A percentile compares a stretch with the other conserved stretches of the same genome.
Conservation (phyloP, 2,329 filamentous ascomycete genomes). For the Verticillium isaacii region DNA sequence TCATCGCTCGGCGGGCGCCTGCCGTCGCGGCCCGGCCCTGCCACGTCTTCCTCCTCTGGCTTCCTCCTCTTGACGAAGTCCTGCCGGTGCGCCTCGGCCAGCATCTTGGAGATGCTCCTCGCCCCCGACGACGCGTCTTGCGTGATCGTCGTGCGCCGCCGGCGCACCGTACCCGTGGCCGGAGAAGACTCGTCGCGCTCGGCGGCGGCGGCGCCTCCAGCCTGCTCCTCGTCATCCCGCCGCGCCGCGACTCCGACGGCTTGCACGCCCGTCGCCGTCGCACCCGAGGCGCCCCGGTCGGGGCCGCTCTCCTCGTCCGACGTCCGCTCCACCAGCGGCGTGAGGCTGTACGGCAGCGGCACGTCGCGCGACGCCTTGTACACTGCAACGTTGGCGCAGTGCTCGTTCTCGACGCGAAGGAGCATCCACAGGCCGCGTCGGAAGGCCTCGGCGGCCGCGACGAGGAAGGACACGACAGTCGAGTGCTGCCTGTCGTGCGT, state of each 20-base stretch:
- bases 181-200: too few species aligned
- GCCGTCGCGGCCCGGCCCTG: conserved; percentile 15
- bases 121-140: conserved; percentile 14
- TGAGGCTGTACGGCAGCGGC: conserved; percentile 73
- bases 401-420: conserved; percentile 95
- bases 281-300: background rate
- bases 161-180: conserved; percentile 4
- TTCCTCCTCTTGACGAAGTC: conserved; percentile 80
- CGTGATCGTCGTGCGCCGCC: conserved; percentile 14
- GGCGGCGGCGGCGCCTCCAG: background rate
- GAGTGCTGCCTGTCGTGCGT: conserved; percentile 77
- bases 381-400: conserved; percentile 84
- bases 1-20: conserved; percentile 18
- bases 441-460: conserved; percentile 74
- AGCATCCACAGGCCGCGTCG: conserved; percentile 87
- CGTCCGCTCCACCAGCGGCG: conserved; percentile 36
- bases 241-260: conserved; percentile 1
- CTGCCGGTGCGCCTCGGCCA: conserved; percentile 80
- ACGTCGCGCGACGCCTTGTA: conserved; percentile 88
- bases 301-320: conserved; percentile 12
- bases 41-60: conserved; percentile 20
- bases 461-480: conserved; percentile 72
- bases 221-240: conserved; percentile 7
- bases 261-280: conserved; percentile 1
- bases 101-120: conserved; percentile 50